Evolutionary conservation across 768 basidiomycete genomes (phyloP).

Genomic region (Chlorophyllum brunneum): DNA sequence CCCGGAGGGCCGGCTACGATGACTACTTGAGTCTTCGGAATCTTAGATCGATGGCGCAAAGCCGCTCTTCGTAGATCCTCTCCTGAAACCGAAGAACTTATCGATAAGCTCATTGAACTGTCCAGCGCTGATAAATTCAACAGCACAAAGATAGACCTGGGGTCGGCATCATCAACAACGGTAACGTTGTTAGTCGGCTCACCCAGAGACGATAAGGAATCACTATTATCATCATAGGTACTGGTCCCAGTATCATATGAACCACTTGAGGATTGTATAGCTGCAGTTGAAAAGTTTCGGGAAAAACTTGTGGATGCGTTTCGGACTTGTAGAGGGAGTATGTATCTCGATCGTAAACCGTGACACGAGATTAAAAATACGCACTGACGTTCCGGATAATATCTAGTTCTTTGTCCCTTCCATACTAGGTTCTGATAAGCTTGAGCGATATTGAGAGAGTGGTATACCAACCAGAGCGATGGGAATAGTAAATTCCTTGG

Average conservation of each 20-base stretch:
- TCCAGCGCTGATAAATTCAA: slow-evolving; percentile 21
- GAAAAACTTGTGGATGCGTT: slow-evolving; percentile 59
- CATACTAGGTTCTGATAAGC: slow-evolving; percentile 40
- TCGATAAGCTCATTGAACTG: slow-evolving; percentile 23
- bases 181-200: slow-evolving; percentile 27
- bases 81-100: slow-evolving; percentile 34
- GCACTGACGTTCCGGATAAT: slow-evolving; percentile 62
- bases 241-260: slow-evolving; percentile 27
- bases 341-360: not conserved
- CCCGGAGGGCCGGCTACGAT: slow-evolving; percentile 64
- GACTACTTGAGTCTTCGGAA: slow-evolving; percentile 53
- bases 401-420: slow-evolving; percentile 69
- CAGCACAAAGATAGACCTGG: slow-evolving; percentile 16
- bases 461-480: slow-evolving; percentile 47
- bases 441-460: not conserved
- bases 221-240: slow-evolving; percentile 35
- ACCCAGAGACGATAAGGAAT: slow-evolving; percentile 42
- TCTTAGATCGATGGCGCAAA: slow-evolving; percentile 37
- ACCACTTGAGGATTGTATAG: slow-evolving; percentile 29
- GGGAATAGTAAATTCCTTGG: slow-evolving; percentile 68
- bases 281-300: slow-evolving; percentile 41
- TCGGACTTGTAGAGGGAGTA: slow-evolving; percentile 28
- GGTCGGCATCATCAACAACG: slow-evolving; percentile 19
- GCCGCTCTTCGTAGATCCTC: slow-evolving; percentile 43
- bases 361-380: slow-evolving; percentile 20